phyloP scores from a whole-genome alignment of 2,329 filamentous ascomycete species.

The Nemania sp. region DNA sequence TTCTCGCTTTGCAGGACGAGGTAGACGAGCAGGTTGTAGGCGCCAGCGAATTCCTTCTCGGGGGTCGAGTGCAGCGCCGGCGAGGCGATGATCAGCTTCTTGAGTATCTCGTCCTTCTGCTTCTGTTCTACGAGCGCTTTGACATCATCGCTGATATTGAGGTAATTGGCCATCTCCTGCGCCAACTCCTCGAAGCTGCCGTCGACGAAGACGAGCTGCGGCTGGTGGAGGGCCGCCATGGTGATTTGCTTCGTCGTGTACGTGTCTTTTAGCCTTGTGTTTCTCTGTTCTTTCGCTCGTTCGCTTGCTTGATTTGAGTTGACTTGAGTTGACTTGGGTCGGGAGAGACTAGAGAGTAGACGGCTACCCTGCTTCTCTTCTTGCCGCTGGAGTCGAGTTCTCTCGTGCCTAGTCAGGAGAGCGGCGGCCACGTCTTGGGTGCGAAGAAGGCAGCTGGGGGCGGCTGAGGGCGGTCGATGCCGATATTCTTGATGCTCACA shows the following conservation, averaged over 20 bases:
- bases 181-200: constrained; percentile 91
- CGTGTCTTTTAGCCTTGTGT: neutral
- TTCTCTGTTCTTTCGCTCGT: neutral
- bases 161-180: constrained; percentile 91
- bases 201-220: constrained; percentile 76
- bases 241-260: neutral
- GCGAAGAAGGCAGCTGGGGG: constrained; percentile 14
- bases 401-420: neutral
- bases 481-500: constrained; percentile 19
- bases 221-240: constrained; percentile 47
- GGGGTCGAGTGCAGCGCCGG: constrained; percentile 78
- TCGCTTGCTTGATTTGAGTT: too few relatives aligned
- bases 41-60: constrained; percentile 94
- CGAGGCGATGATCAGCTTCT: constrained; percentile 84
- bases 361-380: constrained; percentile 10
- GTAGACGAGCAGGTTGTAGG: constrained; percentile 96
- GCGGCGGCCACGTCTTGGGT: constrained; percentile 15
- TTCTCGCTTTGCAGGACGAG: constrained; percentile 85
- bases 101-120: constrained; percentile 83
- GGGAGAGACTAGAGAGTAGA: constrained; percentile 5
- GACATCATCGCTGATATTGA: constrained; percentile 81
- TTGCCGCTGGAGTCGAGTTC: constrained; percentile 3
- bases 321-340: neutral
- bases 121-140: constrained; percentile 72
- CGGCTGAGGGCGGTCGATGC: constrained; percentile 22